phyloP scores from a whole-genome alignment of 2,329 filamentous ascomycete genomes.

The Boeremia lycopersici region DNA sequence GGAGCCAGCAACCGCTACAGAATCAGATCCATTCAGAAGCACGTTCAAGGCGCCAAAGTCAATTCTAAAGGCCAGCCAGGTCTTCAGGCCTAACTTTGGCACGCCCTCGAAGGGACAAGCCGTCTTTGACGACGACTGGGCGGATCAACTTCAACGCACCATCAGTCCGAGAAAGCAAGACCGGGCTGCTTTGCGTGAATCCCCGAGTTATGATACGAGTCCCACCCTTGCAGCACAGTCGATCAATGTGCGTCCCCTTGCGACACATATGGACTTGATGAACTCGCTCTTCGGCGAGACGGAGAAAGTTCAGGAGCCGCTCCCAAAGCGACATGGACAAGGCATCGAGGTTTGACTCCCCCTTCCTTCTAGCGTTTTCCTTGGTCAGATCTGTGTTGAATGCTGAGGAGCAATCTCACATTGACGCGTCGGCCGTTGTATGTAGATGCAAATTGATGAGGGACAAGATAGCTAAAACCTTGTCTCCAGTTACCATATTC shows the following conservation, averaged over 20 bases:
- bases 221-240: conserved; percentile 42
- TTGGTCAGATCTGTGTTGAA: conserved; percentile 48
- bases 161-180: conserved; percentile 94
- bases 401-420: conserved; percentile 41
- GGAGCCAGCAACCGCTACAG: conserved; percentile 64
- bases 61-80: conserved; percentile 54
- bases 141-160: conserved; percentile 89
- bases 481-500: conserved; percentile 80
- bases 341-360: conserved; percentile 88
- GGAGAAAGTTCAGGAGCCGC: conserved; percentile 58
- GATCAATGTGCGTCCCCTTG: conserved; percentile 65
- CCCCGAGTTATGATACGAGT: conserved; percentile 51
- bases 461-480: conserved; percentile 47
- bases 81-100: conserved; percentile 41
- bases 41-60: conserved; percentile 52
- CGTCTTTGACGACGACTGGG: conserved; percentile 81
- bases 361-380: conserved; percentile 46
- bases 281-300: conserved; percentile 82
- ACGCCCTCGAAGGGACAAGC: conserved; percentile 62
- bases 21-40: conserved; percentile 36
- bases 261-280: conserved; percentile 93
- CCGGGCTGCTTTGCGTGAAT: conserved; percentile 72
- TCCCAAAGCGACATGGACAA: conserved; percentile 58
- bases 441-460: conserved; percentile 51
- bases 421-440: conserved; percentile 47